phyloP scores from a whole-genome alignment of 106 monocot genomes.

The Dioscorea zingiberensis region DNA sequence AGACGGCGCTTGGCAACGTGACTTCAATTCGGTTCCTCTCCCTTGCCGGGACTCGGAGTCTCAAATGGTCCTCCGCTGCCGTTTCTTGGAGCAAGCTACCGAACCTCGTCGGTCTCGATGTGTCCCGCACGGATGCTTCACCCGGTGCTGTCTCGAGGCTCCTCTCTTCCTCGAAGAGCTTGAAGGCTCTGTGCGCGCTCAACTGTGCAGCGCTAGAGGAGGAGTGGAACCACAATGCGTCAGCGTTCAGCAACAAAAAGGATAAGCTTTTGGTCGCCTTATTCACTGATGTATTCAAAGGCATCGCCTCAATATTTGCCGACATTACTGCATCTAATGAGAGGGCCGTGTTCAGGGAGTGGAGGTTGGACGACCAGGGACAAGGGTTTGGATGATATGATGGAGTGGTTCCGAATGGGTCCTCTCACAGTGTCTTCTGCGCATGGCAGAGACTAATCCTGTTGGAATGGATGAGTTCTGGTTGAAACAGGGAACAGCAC shows the following conservation, averaged over 20 bases:
- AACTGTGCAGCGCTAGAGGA: conserved; percentile 62
- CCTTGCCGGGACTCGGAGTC: conserved; percentile 39
- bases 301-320: conserved; percentile 40
- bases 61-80: conserved; percentile 60
- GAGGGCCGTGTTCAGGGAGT: conserved; percentile 28
- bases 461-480: conserved; percentile 68
- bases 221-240: conserved; percentile 31
- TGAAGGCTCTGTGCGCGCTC: conserved; percentile 64
- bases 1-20: conserved; percentile 27
- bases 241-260: conserved; percentile 32
- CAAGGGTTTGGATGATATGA: conserved; percentile 46
- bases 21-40: conserved; percentile 49
- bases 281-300: conserved; percentile 64
- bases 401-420: conserved; percentile 92
- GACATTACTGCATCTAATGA: conserved; percentile 12
- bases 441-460: conserved; percentile 73
- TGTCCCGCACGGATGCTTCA: conserved; percentile 78
- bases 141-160: conserved; percentile 41
- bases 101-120: conserved; percentile 56
- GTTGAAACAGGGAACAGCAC: conserved; percentile 65
- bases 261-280: conserved; percentile 54
- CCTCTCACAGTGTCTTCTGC: conserved; percentile 61
- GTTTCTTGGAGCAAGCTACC: conserved; percentile 46
- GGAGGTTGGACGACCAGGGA: conserved; percentile 33
- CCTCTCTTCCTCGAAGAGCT: conserved; percentile 48